These are phyloP conservation scores for Chalciporus sphaerocephalus DNA, from an alignment of 768 basidiomycete species.

Conservation along the genomic window DNA sequence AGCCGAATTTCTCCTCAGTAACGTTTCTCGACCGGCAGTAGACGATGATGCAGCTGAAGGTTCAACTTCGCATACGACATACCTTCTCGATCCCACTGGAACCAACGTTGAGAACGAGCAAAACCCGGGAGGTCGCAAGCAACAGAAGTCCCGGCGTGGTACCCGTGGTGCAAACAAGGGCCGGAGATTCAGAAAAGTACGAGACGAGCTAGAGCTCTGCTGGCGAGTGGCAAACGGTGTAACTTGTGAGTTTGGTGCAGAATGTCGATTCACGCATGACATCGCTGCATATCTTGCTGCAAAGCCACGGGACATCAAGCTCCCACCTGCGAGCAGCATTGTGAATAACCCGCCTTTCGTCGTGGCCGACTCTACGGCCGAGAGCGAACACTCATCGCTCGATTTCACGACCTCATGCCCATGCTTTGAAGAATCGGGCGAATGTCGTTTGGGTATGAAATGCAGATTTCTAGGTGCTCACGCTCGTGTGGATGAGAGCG, in stretches of 20 bases:
- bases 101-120: slow-evolving; percentile 32
- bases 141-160: slow-evolving; percentile 71
- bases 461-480: slow-evolving; percentile 90
- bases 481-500: slow-evolving; percentile 44
- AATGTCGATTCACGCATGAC: slow-evolving; percentile 80
- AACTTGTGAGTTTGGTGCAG: slow-evolving; percentile 64
- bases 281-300: slow-evolving; percentile 67
- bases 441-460: slow-evolving; percentile 61
- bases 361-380: slow-evolving; percentile 3
- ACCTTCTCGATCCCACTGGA: slow-evolving; percentile 24
- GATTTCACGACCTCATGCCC: slow-evolving; percentile 24
- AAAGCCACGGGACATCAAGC: slow-evolving; percentile 70
- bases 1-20: slow-evolving; percentile 41
- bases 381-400: slow-evolving; percentile 11
- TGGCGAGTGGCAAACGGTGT: slow-evolving; percentile 70
- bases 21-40: slow-evolving; percentile 23
- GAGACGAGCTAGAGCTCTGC: slow-evolving; percentile 81
- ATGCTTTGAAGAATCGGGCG: slow-evolving; percentile 26
- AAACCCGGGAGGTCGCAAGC: slow-evolving; percentile 33
- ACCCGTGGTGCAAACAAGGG: slow-evolving; percentile 82
- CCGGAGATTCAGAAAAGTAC: slow-evolving; percentile 68
- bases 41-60: slow-evolving; percentile 69
- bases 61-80: slow-evolving; percentile 34
- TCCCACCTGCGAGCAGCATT: slow-evolving; percentile 45
- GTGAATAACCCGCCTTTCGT: slow-evolving; percentile 51